Evolutionary conservation across 371 early-diverging fungal genomes (phyloP), one percentile per base, ranked within the genome.

Genomic region (Mortierella sp.): DNA sequence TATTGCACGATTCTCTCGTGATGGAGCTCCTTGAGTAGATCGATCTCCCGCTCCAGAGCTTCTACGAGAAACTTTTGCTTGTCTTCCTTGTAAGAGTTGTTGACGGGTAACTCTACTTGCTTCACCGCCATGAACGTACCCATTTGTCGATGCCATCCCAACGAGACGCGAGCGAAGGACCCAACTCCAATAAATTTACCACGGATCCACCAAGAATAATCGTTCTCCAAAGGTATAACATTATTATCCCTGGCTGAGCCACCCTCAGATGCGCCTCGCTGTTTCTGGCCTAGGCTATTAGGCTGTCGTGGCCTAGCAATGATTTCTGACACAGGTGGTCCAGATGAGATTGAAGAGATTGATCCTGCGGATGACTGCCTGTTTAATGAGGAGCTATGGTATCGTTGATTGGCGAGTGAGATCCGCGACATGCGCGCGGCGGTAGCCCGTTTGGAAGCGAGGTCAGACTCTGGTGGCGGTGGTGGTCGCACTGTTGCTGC

Each of bases 71-170:
- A 78, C 66, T 93, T 94, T 58, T 91, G 92, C 59, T 76, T 84
- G 39, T 85, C 88, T 83, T 87, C 93, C 68, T 88, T 90, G 30
- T 89, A 90, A 5, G 90, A 87, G 64, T 90, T 93, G 30, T 88
- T 91, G 74, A 35, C 90, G 1, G 96, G 94, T 26, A 97, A 77
- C 74, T 95, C 95, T 3, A 99, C 99, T 85, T 97, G 97, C 86
- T 99, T 99, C 12, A 99, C 97, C 0, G 99, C 99, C 94, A 99
- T 97, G 28, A 98, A 83, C 62, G 93, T 95, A 5, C 96, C 95
- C 14, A 91, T 95, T 26, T 90, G 85, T 14, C 94, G 88, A 78
- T 96, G 95, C 70, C 96, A 89, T 3, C 97, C 99, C 51, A 94
- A 90, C 71, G 95, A 99, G 6, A 99, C 99, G 73, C 92, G 93